phyloP scores from a whole-genome alignment of 768 basidiomycete species.

The Phanerochaete sordida region DNA sequence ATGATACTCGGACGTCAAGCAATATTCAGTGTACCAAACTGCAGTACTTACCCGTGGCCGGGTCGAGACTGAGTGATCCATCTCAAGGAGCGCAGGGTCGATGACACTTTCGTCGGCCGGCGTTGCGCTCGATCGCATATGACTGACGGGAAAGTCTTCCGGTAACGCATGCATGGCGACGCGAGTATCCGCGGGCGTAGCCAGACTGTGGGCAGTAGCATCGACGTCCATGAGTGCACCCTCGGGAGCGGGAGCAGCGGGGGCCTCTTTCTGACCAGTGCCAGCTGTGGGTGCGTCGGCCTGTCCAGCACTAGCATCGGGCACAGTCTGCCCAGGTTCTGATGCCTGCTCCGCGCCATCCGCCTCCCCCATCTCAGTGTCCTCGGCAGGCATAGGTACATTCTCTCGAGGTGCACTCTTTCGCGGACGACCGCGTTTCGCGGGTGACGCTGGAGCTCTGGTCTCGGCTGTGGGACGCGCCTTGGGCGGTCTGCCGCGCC shows the following conservation, averaged over 20 bases:
- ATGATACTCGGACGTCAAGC: too few species aligned
- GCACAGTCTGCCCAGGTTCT: not conserved
- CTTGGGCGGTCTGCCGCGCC: slow-evolving; percentile 4
- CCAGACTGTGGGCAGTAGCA: not conserved
- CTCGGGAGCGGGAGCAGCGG: not conserved
- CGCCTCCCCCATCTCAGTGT: not conserved
- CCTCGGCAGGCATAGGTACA: not conserved
- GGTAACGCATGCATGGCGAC: too few species aligned
- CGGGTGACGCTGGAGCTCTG: not conserved
- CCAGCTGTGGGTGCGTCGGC: too few species aligned
- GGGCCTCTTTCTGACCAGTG: too few species aligned
- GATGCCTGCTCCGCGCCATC: not conserved
- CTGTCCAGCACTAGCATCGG: not conserved
- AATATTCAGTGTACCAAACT: too few species aligned
- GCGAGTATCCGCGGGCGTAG: too few species aligned
- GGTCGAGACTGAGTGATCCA: not conserved
- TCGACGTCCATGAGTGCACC: not conserved
- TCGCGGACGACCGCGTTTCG: not conserved
- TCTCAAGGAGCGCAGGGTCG: not conserved
- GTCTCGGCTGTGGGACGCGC: not conserved
- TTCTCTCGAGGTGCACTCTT: not conserved
- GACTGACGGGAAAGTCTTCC: not conserved
- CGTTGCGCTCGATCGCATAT: not conserved
- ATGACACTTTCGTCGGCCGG: not conserved
- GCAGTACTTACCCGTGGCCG: not conserved